These are phyloP conservation scores for Phialemonium atrogriseum DNA, from an alignment of 2,329 filamentous ascomycete genomes.

Conservation along the genomic window DNA sequence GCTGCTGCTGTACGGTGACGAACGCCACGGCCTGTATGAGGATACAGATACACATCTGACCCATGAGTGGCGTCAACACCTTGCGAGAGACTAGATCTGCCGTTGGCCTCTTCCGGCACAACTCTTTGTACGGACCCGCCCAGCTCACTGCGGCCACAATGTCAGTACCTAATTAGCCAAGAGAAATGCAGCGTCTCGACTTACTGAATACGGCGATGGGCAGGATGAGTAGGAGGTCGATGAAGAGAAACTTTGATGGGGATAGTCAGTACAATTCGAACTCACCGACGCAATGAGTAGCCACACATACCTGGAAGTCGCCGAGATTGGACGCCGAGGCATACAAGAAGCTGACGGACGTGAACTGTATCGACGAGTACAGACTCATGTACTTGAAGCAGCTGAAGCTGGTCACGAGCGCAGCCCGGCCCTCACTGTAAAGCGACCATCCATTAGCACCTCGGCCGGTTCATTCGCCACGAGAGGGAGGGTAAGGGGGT, in stretches of 20 bases:
- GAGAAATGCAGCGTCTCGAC: conserved; percentile 39
- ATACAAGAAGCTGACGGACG: conserved; percentile 92
- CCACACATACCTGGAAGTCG: conserved; percentile 66
- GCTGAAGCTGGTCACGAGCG: conserved; percentile 96
- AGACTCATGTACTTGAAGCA: conserved; percentile 99
- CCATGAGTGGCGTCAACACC: conserved; percentile 79
- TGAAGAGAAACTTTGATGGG: conserved; percentile 67
- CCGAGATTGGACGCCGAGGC: conserved; percentile 88
- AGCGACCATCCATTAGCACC: not conserved
- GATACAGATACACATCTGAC: conserved; percentile 79
- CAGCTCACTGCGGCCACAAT: too few relatives aligned
- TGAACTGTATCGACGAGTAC: conserved; percentile 99
- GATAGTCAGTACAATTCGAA: too few relatives aligned
- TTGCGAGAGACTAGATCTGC: conserved; percentile 89
- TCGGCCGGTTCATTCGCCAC: too few relatives aligned
- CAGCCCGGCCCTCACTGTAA: conserved; percentile 76
- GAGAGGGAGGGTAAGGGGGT: conserved; percentile 3
- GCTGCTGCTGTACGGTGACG: conserved; percentile 64
- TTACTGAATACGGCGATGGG: conserved; percentile 97
- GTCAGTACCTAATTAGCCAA: not conserved
- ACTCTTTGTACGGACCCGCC: conserved; percentile 71
- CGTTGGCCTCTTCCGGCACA: conserved; percentile 80
- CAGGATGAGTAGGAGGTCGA: conserved; percentile 84
- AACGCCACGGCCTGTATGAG: conserved; percentile 68
- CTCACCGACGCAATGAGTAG: not conserved